These are phyloP conservation scores for Nevesoporus exiguus DNA, from an alignment of 768 basidiomycete species.

Conservation along the genomic window DNA sequence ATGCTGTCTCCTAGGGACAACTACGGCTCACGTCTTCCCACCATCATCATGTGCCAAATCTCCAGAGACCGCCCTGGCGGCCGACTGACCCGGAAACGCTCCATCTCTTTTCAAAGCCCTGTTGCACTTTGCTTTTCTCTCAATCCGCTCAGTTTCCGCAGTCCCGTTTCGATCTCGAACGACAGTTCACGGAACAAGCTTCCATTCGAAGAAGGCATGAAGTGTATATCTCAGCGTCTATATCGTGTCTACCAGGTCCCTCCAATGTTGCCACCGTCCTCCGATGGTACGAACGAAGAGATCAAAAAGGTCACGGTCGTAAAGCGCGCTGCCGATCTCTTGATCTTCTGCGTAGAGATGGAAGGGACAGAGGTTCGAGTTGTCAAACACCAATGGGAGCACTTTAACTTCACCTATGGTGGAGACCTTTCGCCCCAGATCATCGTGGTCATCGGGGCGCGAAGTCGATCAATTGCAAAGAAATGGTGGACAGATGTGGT, in stretches of 20 bases:
- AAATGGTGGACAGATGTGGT: conserved; percentile 19
- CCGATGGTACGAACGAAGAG: conserved; percentile 4
- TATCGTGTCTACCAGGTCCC: conserved; percentile 27
- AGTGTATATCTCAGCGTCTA: conserved; percentile 1
- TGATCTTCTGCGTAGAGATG: conserved; percentile 23
- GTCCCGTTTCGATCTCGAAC: conserved; percentile 19
- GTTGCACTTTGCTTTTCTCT: conserved; percentile 15
- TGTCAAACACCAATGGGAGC: conserved; percentile 25
- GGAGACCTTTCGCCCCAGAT: conserved; percentile 27
- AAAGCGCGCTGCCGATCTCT: conserved; percentile 25
- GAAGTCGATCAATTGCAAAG: conserved; percentile 12
- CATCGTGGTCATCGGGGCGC: conserved; percentile 22
- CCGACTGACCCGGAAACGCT: conserved; percentile 12
- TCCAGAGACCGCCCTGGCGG: neutral
- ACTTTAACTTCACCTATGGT: conserved; percentile 25
- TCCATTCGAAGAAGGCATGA: conserved; percentile 20
- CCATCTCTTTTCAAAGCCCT: conserved; percentile 25
- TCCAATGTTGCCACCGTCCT: neutral
- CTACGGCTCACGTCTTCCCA: conserved; percentile 7
- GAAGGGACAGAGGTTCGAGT: neutral
- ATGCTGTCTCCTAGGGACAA: conserved; percentile 16
- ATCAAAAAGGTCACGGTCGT: conserved; percentile 6
- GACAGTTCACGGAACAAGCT: conserved; percentile 11
- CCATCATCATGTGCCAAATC: conserved; percentile 26
- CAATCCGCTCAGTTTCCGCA: conserved; percentile 20